Evolutionary conservation across 306 rosid genomes (phyloP).

Genomic region (Psophocarpus tetragonolobus): DNA sequence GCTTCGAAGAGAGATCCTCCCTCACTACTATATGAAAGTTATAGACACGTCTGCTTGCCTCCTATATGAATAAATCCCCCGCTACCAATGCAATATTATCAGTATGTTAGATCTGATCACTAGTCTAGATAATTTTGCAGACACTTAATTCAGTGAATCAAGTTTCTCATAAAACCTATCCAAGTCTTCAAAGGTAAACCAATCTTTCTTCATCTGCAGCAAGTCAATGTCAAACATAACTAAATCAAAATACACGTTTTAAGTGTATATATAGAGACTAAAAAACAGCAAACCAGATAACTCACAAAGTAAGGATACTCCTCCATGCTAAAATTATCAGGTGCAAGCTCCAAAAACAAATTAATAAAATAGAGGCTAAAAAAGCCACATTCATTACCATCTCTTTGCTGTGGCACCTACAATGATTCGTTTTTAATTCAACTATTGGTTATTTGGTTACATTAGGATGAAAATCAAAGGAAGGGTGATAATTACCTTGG

Average conservation of each 20-base stretch:
- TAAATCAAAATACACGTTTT: not conserved
- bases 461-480: not conserved
- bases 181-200: slow-evolving; percentile 59
- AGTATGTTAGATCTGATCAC: not conserved
- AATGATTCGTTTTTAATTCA: slow-evolving; percentile 14
- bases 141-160: slow-evolving; percentile 25
- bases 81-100: not conserved
- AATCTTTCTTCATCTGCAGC: slow-evolving; percentile 70
- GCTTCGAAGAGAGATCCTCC: not conserved
- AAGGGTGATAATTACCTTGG: slow-evolving; percentile 41
- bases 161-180: slow-evolving; percentile 49
- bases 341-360: slow-evolving; percentile 61
- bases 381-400: slow-evolving; percentile 71
- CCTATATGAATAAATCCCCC: slow-evolving; percentile 22
- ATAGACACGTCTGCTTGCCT: not conserved
- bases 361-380: slow-evolving; percentile 74
- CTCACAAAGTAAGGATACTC: slow-evolving; percentile 78
- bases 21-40: not conserved
- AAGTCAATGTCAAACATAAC: slow-evolving; percentile 29
- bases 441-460: slow-evolving; percentile 9
- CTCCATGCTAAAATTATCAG: slow-evolving; percentile 56
- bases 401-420: slow-evolving; percentile 84
- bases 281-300: slow-evolving; percentile 7
- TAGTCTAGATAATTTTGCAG: slow-evolving; percentile 18
- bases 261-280: not conserved